A percentile compares a stretch with the other conserved stretches of the same genome.
These are phyloP conservation scores for Phycomyces nitens DNA, from an alignment of 192 early-diverging fungal genomes.

Conservation along the genomic window DNA sequence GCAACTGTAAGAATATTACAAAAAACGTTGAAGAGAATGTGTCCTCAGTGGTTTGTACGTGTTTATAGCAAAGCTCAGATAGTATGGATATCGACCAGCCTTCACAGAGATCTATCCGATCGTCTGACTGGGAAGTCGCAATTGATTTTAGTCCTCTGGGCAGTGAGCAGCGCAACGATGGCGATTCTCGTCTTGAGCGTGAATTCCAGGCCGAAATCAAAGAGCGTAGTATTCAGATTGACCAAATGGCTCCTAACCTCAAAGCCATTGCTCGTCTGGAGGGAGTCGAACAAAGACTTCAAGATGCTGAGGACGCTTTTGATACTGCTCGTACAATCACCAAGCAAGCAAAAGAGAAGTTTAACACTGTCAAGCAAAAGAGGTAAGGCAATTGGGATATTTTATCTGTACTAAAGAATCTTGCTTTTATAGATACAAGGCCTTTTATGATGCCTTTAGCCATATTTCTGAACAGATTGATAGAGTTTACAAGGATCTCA, in stretches of 20 bases:
- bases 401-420: background rate
- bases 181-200: slow-evolving; percentile 45
- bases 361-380: slow-evolving; percentile 75
- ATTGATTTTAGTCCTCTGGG: slow-evolving; percentile 61
- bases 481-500: slow-evolving; percentile 94
- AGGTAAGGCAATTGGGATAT: slow-evolving; percentile 59
- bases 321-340: slow-evolving; percentile 76
- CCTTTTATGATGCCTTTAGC: slow-evolving; percentile 79
- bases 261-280: slow-evolving; percentile 85
- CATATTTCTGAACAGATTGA: slow-evolving; percentile 93
- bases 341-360: slow-evolving; percentile 77
- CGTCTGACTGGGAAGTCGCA: slow-evolving; percentile 49
- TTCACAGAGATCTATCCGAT: slow-evolving; percentile 25
- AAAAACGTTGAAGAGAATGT: slow-evolving; percentile 36
- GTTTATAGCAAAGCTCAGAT: slow-evolving; percentile 25
- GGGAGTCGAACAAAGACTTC: slow-evolving; percentile 75
- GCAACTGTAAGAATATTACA: background rate
- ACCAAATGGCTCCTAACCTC: slow-evolving; percentile 88
- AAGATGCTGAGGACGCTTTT: slow-evolving; percentile 80
- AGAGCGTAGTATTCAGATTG: slow-evolving; percentile 63
- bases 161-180: slow-evolving; percentile 44
- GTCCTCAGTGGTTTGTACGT: background rate
- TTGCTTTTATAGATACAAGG: slow-evolving; percentile 51
- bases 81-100: slow-evolving; percentile 51
- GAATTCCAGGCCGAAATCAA: slow-evolving; percentile 65